phyloP scores from a whole-genome alignment of 805 yeast species.

The Metschnikowia hibisci region DNA sequence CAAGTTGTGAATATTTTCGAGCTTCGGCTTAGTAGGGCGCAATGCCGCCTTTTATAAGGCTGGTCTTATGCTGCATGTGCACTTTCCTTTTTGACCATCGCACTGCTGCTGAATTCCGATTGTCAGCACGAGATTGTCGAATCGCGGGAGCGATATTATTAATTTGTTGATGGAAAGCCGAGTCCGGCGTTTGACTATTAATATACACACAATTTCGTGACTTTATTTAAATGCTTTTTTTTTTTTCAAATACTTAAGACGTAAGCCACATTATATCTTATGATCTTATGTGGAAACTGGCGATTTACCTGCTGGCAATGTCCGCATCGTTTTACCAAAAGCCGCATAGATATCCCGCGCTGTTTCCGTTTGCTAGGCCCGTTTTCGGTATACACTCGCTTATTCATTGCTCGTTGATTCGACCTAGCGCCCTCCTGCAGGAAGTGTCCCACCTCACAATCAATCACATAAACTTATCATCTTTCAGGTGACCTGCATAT shows the following conservation, averaged over 20 bases:
- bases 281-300: too few species aligned
- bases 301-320: neutral
- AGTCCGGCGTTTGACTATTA: neutral
- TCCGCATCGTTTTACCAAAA: slow-evolving; percentile 1
- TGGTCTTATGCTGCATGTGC: slow-evolving; percentile 1
- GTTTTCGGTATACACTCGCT: slow-evolving; percentile 6
- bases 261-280: too few species aligned
- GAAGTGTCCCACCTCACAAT: neutral
- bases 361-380: slow-evolving; percentile 2
- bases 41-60: slow-evolving; percentile 1
- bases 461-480: neutral
- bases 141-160: slow-evolving; percentile 13
- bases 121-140: slow-evolving; percentile 8
- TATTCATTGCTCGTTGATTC: neutral
- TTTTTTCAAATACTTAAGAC: too few species aligned
- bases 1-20: neutral
- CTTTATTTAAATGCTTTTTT: too few species aligned
- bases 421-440: neutral
- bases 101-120: slow-evolving; percentile 1
- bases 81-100: slow-evolving; percentile 1
- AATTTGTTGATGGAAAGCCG: slow-evolving; percentile 7
- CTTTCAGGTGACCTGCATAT: neutral
- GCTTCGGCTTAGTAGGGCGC: neutral
- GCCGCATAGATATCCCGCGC: slow-evolving; percentile 1
- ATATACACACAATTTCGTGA: neutral